A percentile compares a stretch with the other conserved stretches of the same genome.
phyloP scores from a whole-genome alignment of 2,329 filamentous ascomycete species.

The Pestalotiopsis sp. region DNA sequence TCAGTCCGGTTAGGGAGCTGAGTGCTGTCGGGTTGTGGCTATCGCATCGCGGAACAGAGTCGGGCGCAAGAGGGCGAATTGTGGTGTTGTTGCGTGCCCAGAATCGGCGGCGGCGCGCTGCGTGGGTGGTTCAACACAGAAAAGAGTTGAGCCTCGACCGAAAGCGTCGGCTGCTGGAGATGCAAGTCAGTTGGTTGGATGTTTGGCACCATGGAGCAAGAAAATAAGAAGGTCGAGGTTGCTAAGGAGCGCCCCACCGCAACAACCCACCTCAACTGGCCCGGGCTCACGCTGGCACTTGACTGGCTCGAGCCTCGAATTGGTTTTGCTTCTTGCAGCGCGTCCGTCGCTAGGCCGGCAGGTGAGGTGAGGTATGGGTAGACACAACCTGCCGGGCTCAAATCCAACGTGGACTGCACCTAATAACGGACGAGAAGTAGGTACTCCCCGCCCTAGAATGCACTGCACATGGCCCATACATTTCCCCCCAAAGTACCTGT shows the following conservation, averaged over 20 bases:
- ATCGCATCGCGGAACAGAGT: slow-evolving; percentile 55
- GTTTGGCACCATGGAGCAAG: slow-evolving; percentile 7
- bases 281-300: slow-evolving; percentile 1
- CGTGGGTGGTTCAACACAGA: background rate
- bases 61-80: slow-evolving; percentile 8
- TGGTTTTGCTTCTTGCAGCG: background rate
- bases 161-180: slow-evolving; percentile 4
- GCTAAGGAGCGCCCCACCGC: background rate
- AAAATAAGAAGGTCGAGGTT: slow-evolving; percentile 13
- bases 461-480: background rate
- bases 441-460: background rate
- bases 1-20: slow-evolving; percentile 65
- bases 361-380: background rate
- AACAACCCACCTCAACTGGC: background rate
- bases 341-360: background rate
- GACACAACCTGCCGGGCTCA: background rate
- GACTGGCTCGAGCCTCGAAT: background rate
- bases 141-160: slow-evolving; percentile 4
- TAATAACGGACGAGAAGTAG: background rate
- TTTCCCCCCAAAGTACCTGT: background rate
- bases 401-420: background rate
- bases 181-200: slow-evolving; percentile 2
- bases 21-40: slow-evolving; percentile 51
- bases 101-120: background rate
- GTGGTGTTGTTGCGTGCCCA: background rate